Evolutionary conservation across 345 rosid species (phyloP), one percentile per base, ranked within the genome.

Genomic region (Citrus sp.): DNA sequence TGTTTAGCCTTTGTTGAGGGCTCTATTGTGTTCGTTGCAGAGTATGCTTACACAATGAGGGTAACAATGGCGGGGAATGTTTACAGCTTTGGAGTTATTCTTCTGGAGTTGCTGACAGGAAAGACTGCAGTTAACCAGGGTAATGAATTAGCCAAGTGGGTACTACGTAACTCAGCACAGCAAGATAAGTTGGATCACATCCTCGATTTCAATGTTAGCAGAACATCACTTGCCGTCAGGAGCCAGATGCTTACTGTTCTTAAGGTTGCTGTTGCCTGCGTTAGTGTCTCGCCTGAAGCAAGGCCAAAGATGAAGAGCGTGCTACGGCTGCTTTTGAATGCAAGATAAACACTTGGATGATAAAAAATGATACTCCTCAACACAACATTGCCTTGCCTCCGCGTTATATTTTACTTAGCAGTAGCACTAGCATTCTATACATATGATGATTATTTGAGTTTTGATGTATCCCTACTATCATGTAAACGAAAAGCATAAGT

Each of bases 21-120:
- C 12, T 35, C 51, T 16, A 21, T 42, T 28, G 4, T 71, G 75
- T 49, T 77, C 56, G 59, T 66, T 67, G 77, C 92, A 95, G 98
- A 95, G 87, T 95, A 95, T 86, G 97, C 98, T 73, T 92, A 94
- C 82, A 91, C 91, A 14, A 94, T 94, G 98, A 92, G 94, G 82
- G 90, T 92, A 68, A 94, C 97, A 74, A 85, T 75, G 86, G 93
- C 94, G 0, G 96, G 96, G 32, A 92, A 94, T 55, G 89, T 94
- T 61, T 92, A 91, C 79, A 94, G 96, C 81, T 91, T 89, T 3
- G 97, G 98, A 64, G 93, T 92, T 24, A 67, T 94, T 78, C 85
- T 94, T 67, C 84, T 94, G 81, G 98, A 92, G 84, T 83, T 95
- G 85, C 80, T 95, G 74, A 93, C 98, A 0, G 97, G 98, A 81